Conservation (phyloP, 2,329 filamentous ascomycete species). For the Ambrosiella xylebori region DNA sequence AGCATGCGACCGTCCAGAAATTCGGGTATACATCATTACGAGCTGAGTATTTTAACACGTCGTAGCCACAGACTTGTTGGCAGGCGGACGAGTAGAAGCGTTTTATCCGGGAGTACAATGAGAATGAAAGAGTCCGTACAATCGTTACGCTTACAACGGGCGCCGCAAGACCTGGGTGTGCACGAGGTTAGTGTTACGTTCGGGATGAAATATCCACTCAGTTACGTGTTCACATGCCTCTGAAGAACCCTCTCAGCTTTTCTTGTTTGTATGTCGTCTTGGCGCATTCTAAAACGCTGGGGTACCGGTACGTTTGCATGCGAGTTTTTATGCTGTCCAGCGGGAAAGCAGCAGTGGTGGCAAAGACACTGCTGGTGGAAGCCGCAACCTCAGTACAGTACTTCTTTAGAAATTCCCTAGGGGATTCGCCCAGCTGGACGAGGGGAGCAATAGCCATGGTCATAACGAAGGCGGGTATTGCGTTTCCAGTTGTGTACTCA, state of each 20-base stretch:
- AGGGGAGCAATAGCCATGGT: slow-evolving; percentile 10
- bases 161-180: slow-evolving; percentile 47
- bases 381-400: slow-evolving; percentile 71
- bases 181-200: background rate
- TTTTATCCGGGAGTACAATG: slow-evolving; percentile 63
- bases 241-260: slow-evolving; percentile 60
- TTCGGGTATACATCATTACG: slow-evolving; percentile 54
- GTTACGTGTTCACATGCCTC: slow-evolving; percentile 37
- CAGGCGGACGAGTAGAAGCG: slow-evolving; percentile 56
- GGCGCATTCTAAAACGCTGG: slow-evolving; percentile 57
- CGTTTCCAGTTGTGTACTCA: background rate
- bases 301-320: slow-evolving; percentile 73
- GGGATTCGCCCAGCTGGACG: slow-evolving; percentile 9
- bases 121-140: slow-evolving; percentile 62
- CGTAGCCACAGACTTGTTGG: slow-evolving; percentile 45
- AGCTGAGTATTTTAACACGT: slow-evolving; percentile 58
- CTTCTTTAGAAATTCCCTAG: slow-evolving; percentile 12
- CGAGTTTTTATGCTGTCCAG: slow-evolving; percentile 81
- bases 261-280: slow-evolving; percentile 59
- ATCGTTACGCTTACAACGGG: slow-evolving; percentile 66
- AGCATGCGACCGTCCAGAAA: slow-evolving; percentile 55
- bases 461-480: background rate
- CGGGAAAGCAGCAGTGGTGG: slow-evolving; percentile 66
- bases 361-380: slow-evolving; percentile 58
- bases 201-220: background rate